Base-by-base conservation (phyloP, 768 basidiomycete species). In the Paxillus rubicundulus region DNA sequence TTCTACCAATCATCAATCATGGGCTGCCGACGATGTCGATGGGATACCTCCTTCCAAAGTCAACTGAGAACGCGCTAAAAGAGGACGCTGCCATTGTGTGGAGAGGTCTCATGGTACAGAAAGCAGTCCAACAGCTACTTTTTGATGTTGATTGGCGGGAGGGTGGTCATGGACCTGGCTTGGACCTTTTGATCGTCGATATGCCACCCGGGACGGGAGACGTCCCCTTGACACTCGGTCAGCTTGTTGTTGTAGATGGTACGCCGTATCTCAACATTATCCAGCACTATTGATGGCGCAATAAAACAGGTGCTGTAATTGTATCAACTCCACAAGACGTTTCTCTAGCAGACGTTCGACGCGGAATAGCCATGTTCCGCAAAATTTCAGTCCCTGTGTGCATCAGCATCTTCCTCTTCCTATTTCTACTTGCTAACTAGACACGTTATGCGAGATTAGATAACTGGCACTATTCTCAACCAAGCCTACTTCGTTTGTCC, bases 151-250 rank as follows among this genome's bases (percentile, higher is more conserved):
- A 24, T 24, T 24, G 24, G 24, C 24, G 24, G 24, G 24, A 24
- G 24, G 24, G 24, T 24, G 24, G 6, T 5, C 24, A 24, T 24
- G 24, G 24, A 24, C 24, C 24, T 24, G 24, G 24, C 5, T 24
- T 24, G 28, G 96, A 99, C 61, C 76, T 93, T 0, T 77, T 99
- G 14, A 89, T 98, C 7, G 74, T 98, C 21, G 96, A 99, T 66
- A 92, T 97, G 86, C 96, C 96, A 2, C 96, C 96, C 0, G 96
- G 96, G 0, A 99, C 96, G 0, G 96, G 96, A 0, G 96, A 99
- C 65, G 93, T 99, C 0, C 91, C 92, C 8, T 77, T 99, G 43
- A 94, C 91, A 7, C 74, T 99, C 0, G 93, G 89, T 1, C 94
- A 97, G 63, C 78, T 95, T 18, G 90, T 94, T 0, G 68, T 77